Evolutionary conservation across 345 rosid species (phyloP).

Genomic region (Anacardium occidentale): DNA sequence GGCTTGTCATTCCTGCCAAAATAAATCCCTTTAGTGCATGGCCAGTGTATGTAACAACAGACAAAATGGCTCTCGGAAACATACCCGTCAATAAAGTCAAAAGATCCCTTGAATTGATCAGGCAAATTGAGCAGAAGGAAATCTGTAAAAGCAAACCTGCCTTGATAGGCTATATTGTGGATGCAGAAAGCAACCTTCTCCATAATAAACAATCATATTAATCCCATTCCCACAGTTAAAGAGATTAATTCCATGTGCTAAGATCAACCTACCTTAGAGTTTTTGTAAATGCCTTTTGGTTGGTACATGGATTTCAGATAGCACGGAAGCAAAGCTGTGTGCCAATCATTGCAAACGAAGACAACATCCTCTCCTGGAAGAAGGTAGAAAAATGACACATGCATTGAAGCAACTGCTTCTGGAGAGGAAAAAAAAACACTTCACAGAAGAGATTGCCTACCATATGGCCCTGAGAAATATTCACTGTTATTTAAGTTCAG

Average conservation of each 20-base stretch:
- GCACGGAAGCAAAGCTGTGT: conserved; percentile 89
- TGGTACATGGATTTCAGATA: conserved; percentile 71
- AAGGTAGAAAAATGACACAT: not conserved
- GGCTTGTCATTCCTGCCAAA: conserved; percentile 58
- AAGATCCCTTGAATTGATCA: conserved; percentile 61
- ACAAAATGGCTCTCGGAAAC: not conserved
- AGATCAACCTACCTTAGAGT: conserved; percentile 60
- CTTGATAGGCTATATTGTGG: conserved; percentile 97
- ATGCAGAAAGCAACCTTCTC: conserved; percentile 85
- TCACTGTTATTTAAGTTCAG: conserved; percentile 57
- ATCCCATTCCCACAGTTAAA: not conserved
- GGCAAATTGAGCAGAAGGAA: conserved; percentile 79
- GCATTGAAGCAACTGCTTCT: not conserved
- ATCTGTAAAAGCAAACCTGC: conserved; percentile 68
- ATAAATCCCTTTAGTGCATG: conserved; percentile 1
- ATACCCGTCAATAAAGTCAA: conserved; percentile 87
- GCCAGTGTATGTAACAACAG: not conserved
- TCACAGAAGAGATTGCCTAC: conserved; percentile 35
- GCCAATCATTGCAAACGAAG: conserved; percentile 94
- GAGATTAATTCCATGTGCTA: not conserved
- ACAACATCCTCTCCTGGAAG: conserved; percentile 77
- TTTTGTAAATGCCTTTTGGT: conserved; percentile 60
- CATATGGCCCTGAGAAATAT: conserved; percentile 85
- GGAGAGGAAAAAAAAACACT: not conserved
- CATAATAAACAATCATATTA: conserved; percentile 18